Conservation (phyloP, 129 eudicot species). For the Erigeron canadensis region DNA sequence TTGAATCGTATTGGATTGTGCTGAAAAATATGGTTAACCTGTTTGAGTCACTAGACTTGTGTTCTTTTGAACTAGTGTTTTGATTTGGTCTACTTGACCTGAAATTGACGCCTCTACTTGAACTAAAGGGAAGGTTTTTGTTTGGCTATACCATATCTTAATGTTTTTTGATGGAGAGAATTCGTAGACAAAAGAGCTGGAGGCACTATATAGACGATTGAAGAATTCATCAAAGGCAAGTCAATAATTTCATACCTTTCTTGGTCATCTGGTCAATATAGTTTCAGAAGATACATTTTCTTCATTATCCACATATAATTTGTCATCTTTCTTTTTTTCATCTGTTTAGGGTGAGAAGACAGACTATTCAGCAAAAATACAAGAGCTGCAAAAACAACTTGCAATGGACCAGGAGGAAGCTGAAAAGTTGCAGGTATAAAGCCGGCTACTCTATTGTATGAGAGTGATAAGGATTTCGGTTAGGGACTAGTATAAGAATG, state of each 20-base stretch:
- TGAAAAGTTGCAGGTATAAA: slow-evolving; percentile 74
- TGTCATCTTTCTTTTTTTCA: slow-evolving; percentile 13
- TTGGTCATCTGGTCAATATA: neutral
- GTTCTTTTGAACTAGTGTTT: neutral
- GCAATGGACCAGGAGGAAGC: slow-evolving; percentile 91
- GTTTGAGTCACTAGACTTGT: neutral
- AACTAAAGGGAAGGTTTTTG: slow-evolving; percentile 1
- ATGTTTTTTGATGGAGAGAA: neutral
- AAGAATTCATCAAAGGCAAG: slow-evolving; percentile 85
- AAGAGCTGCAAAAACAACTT: slow-evolving; percentile 91
- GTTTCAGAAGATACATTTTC: slow-evolving; percentile 4
- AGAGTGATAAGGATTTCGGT: neutral
- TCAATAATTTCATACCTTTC: slow-evolving; percentile 5
- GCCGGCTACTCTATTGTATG: neutral
- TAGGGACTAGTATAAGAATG: neutral
- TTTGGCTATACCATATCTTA: slow-evolving; percentile 8
- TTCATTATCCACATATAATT: neutral
- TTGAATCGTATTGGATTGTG: too few species aligned
- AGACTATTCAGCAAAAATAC: slow-evolving; percentile 84
- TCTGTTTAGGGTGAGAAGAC: slow-evolving; percentile 72
- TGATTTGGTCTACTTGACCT: too few species aligned
- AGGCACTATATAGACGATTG: slow-evolving; percentile 76
- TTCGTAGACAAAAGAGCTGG: slow-evolving; percentile 79
- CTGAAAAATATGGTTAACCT: too few species aligned
- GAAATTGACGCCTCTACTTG: neutral